phyloP scores from a whole-genome alignment of 2,329 filamentous ascomycete species.

The Coniochaeta hoffmannii region DNA sequence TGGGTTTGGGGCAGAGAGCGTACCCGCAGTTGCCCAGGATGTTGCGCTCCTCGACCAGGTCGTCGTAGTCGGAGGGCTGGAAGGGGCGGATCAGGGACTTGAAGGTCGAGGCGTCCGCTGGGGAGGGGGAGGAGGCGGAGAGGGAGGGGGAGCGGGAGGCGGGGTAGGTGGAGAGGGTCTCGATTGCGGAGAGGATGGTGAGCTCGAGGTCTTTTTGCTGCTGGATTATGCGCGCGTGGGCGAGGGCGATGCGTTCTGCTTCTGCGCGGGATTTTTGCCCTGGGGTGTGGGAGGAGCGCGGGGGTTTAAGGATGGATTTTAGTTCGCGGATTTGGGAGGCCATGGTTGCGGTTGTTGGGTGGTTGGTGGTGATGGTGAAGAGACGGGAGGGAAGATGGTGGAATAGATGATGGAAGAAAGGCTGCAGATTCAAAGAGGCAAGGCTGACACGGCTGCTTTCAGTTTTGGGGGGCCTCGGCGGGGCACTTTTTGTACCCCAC shows the following conservation, averaged over 20 bases:
- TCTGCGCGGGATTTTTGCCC: slow-evolving; percentile 32
- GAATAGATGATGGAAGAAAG: not conserved
- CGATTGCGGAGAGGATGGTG: slow-evolving; percentile 63
- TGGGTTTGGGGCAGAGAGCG: slow-evolving; percentile 62
- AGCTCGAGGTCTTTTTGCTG: slow-evolving; percentile 72
- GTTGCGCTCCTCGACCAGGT: slow-evolving; percentile 82
- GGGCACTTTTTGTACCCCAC: not conserved
- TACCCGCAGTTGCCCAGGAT: slow-evolving; percentile 79
- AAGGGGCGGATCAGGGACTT: slow-evolving; percentile 62
- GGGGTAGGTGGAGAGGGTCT: slow-evolving; percentile 60
- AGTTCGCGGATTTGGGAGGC: slow-evolving; percentile 26
- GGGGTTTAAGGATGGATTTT: slow-evolving; percentile 49
- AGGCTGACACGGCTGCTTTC: not conserved
- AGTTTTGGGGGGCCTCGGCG: not conserved
- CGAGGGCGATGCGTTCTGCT: slow-evolving; percentile 59
- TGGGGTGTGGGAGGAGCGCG: slow-evolving; percentile 25
- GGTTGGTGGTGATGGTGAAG: not conserved
- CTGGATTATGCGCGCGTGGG: slow-evolving; percentile 78
- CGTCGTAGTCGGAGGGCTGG: slow-evolving; percentile 83
- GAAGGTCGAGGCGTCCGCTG: slow-evolving; percentile 58
- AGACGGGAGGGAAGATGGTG: not conserved
- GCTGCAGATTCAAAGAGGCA: not conserved
- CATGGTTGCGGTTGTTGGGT: not conserved
- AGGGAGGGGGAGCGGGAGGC: slow-evolving; percentile 22
- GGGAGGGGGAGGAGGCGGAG: slow-evolving; percentile 40